These are phyloP conservation scores for Heliosperma pusillum DNA, from an alignment of 148 eudicot species.

Conservation along the genomic window DNA sequence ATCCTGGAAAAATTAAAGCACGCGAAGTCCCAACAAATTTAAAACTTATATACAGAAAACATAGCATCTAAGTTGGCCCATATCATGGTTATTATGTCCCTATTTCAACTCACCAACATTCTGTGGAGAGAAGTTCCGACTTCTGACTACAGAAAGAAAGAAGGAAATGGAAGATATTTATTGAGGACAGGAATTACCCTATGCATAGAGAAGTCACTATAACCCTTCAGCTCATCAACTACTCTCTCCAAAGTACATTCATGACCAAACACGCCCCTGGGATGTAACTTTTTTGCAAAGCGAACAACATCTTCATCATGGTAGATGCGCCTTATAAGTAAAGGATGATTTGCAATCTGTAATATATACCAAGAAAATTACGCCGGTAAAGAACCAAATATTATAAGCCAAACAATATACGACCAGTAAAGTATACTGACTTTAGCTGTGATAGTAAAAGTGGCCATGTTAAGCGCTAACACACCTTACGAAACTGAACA, in stretches of 20 bases:
- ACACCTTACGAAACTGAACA: conserved; percentile 95
- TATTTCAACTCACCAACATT: not conserved
- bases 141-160: not conserved
- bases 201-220: conserved; percentile 84
- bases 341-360: conserved; percentile 97
- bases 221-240: conserved; percentile 80
- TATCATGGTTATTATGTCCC: not conserved
- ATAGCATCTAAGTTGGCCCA: not conserved
- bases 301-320: conserved; percentile 67
- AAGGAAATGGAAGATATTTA: not conserved
- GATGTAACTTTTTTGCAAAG: conserved; percentile 70
- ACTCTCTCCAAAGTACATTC: conserved; percentile 93
- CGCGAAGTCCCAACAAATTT: not conserved
- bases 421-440: not conserved
- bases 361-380: conserved; percentile 13
- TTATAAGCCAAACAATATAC: not conserved
- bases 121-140: not conserved
- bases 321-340: conserved; percentile 85
- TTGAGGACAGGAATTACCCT: conserved; percentile 44
- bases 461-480: conserved; percentile 11
- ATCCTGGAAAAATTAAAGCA: not conserved
- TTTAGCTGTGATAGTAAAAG: not conserved
- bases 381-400: not conserved
- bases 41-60: not conserved
- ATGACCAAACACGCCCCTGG: conserved; percentile 84